These are phyloP conservation scores for Herpetomonas samuelpessoai DNA, from an alignment of 208 protist species.

Conservation along the genomic window DNA sequence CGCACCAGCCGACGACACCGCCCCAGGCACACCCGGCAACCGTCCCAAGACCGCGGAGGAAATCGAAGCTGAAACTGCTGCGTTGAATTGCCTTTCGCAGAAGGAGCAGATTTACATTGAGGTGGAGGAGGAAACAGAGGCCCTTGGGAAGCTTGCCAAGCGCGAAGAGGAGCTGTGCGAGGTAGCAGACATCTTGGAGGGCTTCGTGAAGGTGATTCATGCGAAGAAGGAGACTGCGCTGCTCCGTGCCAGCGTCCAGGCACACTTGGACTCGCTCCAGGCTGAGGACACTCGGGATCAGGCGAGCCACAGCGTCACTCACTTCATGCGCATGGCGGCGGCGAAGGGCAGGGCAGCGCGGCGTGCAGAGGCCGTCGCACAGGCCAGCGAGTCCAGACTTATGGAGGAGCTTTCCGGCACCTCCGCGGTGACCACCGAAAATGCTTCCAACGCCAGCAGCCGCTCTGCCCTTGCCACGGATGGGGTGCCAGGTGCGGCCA, in stretches of 20 bases:
- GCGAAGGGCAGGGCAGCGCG: conserved; percentile 1
- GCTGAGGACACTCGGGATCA: conserved; percentile 1
- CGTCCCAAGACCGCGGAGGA: background rate
- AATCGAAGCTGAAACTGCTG: background rate
- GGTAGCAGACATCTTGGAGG: background rate
- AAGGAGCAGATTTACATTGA: background rate
- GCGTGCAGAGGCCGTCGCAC: background rate
- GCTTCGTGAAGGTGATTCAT: background rate
- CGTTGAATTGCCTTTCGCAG: background rate
- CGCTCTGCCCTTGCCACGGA: no score
- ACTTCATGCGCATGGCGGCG: conserved; percentile 7
- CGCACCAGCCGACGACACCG: no score
- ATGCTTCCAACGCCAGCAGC: no score
- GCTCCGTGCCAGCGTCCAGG: background rate
- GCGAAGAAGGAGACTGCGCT: background rate
- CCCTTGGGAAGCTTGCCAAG: background rate
- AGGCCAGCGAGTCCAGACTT: no score
- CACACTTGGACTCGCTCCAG: background rate
- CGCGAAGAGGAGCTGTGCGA: background rate
- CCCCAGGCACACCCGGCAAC: background rate
- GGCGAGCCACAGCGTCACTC: conserved; percentile 5
- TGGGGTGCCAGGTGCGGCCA: no score
- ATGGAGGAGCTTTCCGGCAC: background rate
- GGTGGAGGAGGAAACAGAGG: background rate
- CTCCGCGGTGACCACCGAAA: no score